Evolutionary conservation across 345 rosid species (phyloP), one percentile per base, ranked within the genome.

Genomic region (Cardiospermum halicacabum): DNA sequence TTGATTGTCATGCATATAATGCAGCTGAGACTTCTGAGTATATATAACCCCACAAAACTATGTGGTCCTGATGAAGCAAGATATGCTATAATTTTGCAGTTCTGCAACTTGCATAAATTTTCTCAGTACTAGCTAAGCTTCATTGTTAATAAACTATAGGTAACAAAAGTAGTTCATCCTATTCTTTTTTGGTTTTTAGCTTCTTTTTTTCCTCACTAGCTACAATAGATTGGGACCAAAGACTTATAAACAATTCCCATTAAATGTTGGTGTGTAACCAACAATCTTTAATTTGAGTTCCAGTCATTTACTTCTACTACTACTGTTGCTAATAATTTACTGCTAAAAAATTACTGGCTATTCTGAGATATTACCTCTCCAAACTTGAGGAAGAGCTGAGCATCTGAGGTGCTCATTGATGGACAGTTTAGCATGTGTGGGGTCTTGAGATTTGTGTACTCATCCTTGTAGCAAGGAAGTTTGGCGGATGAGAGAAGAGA

Each of bases 331-430:
- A n/a, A n/a, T n/a, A n/a, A n/a, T n/a, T n/a, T n/a, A n/a, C n/a
- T n/a, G n/a, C n/a, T n/a, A n/a, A n/a, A n/a, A n/a, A n/a, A n/a
- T n/a, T 67, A 84, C 42, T 42, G 70, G 34, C 95, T 89, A 63
- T 87, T 87, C 69, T 85, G 96, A 21, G 97, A 91, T 71, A 91
- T 94, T 22, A 94, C 96, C 85, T 94, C 93, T 9, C 96, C 99
- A 37, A 94, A 91, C 51, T 89, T 89, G 6, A 83, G 84, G 76
- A 94, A 91, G 57, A 91, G 96, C 56, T 94, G 91, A 2, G 96
- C 97, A 71, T 94, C 97, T 4, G 97, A 85, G 36, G 97, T 85
- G 83, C 99, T 89, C 88, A 89, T 88, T 1, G 99, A 83, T n/a
- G 97, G 87, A 60, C 85, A 91, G 30, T 84, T 85, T 18, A 91